These are phyloP conservation scores for Penicillium paradoxum DNA, from an alignment of 495 filamentous ascomycete species.

Conservation along the genomic window DNA sequence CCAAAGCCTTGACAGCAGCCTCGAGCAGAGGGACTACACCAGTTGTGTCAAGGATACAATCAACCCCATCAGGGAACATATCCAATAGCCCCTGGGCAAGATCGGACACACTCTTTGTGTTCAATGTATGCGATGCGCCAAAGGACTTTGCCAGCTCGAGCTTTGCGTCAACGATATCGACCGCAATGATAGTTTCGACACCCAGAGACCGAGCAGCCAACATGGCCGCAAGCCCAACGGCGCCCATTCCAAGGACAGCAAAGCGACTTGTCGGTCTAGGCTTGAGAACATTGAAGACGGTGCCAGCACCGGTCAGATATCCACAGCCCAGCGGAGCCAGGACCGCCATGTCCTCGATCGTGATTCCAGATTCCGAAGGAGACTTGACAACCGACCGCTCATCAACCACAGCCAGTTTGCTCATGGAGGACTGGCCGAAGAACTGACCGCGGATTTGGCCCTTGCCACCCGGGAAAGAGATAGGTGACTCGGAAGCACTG, in stretches of 20 bases:
- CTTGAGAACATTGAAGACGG: slow-evolving; percentile 37
- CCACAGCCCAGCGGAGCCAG: slow-evolving; percentile 46
- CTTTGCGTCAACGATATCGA: slow-evolving; percentile 39
- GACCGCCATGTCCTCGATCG: slow-evolving; percentile 23
- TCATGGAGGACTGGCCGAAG: slow-evolving; percentile 43
- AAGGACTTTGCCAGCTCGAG: slow-evolving; percentile 36
- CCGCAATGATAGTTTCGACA: slow-evolving; percentile 32
- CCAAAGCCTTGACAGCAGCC: slow-evolving; percentile 29
- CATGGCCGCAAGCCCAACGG: slow-evolving; percentile 40
- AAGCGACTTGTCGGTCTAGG: slow-evolving; percentile 20
- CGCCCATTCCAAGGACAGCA: slow-evolving; percentile 38
- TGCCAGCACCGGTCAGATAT: slow-evolving; percentile 43
- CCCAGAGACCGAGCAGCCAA: slow-evolving; percentile 27
- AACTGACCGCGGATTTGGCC: slow-evolving; percentile 31
- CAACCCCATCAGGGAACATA: slow-evolving; percentile 28
- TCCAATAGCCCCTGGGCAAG: slow-evolving; percentile 23
- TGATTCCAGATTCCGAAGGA: background rate
- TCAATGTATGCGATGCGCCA: slow-evolving; percentile 40
- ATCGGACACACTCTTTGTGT: slow-evolving; percentile 21
- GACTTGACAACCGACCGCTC: slow-evolving; percentile 29
- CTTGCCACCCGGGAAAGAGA: slow-evolving; percentile 21
- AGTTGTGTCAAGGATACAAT: slow-evolving; percentile 40
- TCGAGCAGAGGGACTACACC: slow-evolving; percentile 31
- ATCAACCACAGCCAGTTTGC: slow-evolving; percentile 32
- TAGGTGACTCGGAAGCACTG: slow-evolving; percentile 12